Percentiles rank a stretch among this genome's conserved stretches.
phyloP scores from a whole-genome alignment of 2,329 filamentous ascomycete genomes.

The Tolypocladium paradoxum region DNA sequence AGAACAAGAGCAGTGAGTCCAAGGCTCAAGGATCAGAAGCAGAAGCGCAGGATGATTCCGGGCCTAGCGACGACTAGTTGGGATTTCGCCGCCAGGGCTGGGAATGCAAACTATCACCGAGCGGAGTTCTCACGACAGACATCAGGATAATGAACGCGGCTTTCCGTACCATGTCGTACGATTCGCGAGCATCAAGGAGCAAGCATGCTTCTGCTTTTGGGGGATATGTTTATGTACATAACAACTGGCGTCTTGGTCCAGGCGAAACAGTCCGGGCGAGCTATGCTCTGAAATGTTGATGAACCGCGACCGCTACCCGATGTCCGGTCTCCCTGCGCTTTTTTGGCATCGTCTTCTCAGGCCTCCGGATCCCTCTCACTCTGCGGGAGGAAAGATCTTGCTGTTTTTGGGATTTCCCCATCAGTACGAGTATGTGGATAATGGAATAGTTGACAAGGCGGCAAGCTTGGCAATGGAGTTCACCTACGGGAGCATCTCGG shows the following conservation, averaged over 20 bases:
- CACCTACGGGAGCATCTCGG: constrained; percentile 56
- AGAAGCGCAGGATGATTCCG: not conserved
- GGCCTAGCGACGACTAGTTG: not conserved
- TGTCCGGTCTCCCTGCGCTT: not conserved
- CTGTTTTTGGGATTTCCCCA: constrained; percentile 4
- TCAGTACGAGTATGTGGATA: not conserved
- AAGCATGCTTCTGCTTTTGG: not conserved
- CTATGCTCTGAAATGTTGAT: not conserved
- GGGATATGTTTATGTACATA: too few species aligned
- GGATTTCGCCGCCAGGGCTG: not conserved
- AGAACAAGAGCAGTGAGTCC: not conserved
- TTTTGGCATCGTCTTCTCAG: not conserved
- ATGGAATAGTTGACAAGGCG: not conserved
- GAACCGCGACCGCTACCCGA: not conserved
- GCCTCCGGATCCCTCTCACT: not conserved
- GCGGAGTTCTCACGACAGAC: too few species aligned
- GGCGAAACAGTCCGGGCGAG: not conserved
- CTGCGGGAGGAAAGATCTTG: constrained; percentile 14
- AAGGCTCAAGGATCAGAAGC: not conserved
- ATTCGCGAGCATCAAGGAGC: not conserved
- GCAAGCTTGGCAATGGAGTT: not conserved
- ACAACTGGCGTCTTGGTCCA: not conserved
- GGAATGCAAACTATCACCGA: not conserved
- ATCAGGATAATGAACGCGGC: not conserved
- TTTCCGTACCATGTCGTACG: not conserved